A percentile compares a stretch with the other conserved stretches of the same genome.
Evolutionary conservation across 176 grass and related monocot genomes (phyloP).

Genomic region (Zoysia pacifica): DNA sequence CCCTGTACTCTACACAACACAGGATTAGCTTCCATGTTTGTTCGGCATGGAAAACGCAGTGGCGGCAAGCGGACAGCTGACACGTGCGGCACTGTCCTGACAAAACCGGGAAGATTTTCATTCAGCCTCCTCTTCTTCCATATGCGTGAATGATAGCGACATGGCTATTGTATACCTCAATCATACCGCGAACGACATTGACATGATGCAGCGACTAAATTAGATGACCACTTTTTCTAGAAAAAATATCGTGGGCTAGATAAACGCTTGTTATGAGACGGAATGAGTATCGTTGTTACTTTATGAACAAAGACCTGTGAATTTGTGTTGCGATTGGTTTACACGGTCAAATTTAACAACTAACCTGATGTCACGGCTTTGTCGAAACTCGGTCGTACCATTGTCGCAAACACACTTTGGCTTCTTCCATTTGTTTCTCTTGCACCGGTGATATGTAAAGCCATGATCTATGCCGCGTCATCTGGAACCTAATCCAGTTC

Average conservation of each 20-base stretch:
- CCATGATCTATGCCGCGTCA: constrained; percentile 34
- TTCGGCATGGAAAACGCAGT: constrained; percentile 38
- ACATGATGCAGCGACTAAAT: constrained; percentile 1
- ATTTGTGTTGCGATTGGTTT: constrained; percentile 23
- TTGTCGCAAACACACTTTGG: constrained; percentile 35
- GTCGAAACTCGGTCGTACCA: constrained; percentile 29
- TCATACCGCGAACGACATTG: constrained; percentile 41
- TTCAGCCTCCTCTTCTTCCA: not conserved
- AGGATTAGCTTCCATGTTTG: constrained; percentile 28
- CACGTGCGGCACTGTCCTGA: constrained; percentile 31
- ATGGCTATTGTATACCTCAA: not conserved
- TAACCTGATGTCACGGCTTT: constrained; percentile 28
- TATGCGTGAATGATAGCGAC: not conserved
- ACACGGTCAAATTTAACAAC: constrained; percentile 44
- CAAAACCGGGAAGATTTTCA: constrained; percentile 12
- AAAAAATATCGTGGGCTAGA: too few relatives aligned
- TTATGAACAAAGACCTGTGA: constrained; percentile 13
- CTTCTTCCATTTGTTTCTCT: constrained; percentile 36
- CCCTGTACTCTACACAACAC: constrained; percentile 36
- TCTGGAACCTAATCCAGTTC: constrained; percentile 56
- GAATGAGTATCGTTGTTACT: not conserved
- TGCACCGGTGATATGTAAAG: constrained; percentile 44
- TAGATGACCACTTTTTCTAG: too few relatives aligned
- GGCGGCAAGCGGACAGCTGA: constrained; percentile 25
- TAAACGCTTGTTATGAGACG: too few relatives aligned